phyloP scores from a whole-genome alignment of 2,329 filamentous ascomycete species.

The Neonectria hederae region DNA sequence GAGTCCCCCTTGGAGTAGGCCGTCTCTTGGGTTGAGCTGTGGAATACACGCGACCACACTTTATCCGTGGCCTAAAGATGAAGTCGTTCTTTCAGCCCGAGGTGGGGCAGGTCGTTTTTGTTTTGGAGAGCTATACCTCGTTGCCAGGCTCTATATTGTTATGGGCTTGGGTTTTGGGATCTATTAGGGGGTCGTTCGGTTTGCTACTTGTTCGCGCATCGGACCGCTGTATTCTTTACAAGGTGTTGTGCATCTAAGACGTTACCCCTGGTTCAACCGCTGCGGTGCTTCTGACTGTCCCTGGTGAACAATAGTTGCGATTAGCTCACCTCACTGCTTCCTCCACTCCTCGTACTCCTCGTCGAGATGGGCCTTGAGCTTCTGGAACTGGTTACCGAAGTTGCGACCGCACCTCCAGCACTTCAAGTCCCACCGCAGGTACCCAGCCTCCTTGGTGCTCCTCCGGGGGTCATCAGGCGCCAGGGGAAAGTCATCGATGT shows the following conservation, averaged over 20 bases:
- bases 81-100: background rate
- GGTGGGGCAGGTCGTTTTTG: background rate
- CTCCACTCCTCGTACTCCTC: slow-evolving; percentile 82
- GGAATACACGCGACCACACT: background rate
- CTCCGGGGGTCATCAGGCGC: slow-evolving; percentile 70
- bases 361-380: slow-evolving; percentile 78
- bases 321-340: slow-evolving; percentile 62
- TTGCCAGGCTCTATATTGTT: slow-evolving; percentile 11
- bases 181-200: slow-evolving; percentile 3
- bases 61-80: background rate
- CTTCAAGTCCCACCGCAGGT: slow-evolving; percentile 70
- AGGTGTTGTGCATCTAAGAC: background rate
- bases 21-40: background rate
- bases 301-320: background rate
- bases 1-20: slow-evolving; percentile 29
- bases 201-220: slow-evolving; percentile 7
- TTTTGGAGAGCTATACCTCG: slow-evolving; percentile 1
- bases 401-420: slow-evolving; percentile 86
- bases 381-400: slow-evolving; percentile 79
- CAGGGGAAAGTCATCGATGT: slow-evolving; percentile 82
- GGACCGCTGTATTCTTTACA: slow-evolving; percentile 13
- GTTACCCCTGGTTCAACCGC: background rate
- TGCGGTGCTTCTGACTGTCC: background rate
- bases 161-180: slow-evolving; percentile 1
- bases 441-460: slow-evolving; percentile 64